Evolutionary conservation across 1,284 basidiomycete genomes (phyloP), one percentile per base, ranked within the genome.

Genomic region (Trichosporon ovoides): DNA sequence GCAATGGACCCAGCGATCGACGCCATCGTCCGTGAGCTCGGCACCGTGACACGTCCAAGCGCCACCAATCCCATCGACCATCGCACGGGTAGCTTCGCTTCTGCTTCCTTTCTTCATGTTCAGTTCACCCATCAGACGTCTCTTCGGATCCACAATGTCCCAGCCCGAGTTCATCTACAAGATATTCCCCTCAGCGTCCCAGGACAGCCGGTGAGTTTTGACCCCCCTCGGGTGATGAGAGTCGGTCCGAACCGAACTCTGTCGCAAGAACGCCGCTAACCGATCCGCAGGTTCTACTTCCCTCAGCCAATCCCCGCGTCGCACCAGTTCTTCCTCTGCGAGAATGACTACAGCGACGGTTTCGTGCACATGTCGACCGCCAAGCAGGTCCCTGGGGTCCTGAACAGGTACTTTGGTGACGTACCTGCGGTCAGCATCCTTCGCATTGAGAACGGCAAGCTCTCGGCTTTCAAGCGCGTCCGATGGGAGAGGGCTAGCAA

Each of bases 301-400:
- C 53, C 72, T 13, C 63, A 69, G 12, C 73, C 73, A 5, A 68
- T 75, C 35, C 71, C 72, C 1, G 63, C 72, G 2, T 55, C 52
- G 16, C 49, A 52, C 24, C 35, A 62, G 24, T 71, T 76, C 63
- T 66, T 67, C 63, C 65, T 74, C 18, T 66, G 63, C 19, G 64
- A 68, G 28, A 60, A 70, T 13, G 74, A 76, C 59, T 60, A 61
- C 14, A 62, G 74, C 36, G 75, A 76, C 55, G 83, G 83, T n/a
- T 85, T 84, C 75, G 80, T 87, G 51, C 85, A 87, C 70, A 77
- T 86, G 34, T 86, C 84, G 7, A 83, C 82, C 13, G 80, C 83
- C 2, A 40, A 66, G n/a, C 85, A 86, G 70, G 72, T 85, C 11
- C 79, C 80, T 0, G 76, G 76, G 40, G 85, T 84, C 10, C 71